Evolutionary conservation across 177 flowering plant genomes (phyloP).

Genomic region (Telopea speciosissima): DNA sequence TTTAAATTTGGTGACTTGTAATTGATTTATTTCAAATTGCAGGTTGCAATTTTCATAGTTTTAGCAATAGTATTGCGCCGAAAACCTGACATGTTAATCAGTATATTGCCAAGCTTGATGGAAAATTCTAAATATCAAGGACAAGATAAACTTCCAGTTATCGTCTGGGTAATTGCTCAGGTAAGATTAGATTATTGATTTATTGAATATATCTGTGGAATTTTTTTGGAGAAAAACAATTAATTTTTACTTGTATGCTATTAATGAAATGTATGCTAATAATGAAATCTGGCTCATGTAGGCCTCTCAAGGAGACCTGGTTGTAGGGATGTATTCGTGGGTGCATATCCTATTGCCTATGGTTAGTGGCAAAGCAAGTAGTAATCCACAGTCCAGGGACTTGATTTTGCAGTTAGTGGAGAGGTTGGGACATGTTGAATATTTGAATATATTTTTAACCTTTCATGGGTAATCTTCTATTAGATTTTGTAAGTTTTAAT

Average conservation of each 20-base stretch:
- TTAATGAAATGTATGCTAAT: slow-evolving; percentile 1
- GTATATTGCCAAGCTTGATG: slow-evolving; percentile 51
- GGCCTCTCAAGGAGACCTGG: slow-evolving; percentile 64
- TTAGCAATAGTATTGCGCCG: slow-evolving; percentile 68
- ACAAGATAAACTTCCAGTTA: slow-evolving; percentile 78
- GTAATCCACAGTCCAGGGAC: slow-evolving; percentile 83
- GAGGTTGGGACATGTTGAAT: slow-evolving; percentile 39
- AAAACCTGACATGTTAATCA: slow-evolving; percentile 68
- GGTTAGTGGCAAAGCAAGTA: slow-evolving; percentile 47
- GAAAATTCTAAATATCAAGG: slow-evolving; percentile 73
- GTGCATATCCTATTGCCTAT: slow-evolving; percentile 61
- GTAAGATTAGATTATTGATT: slow-evolving; percentile 18
- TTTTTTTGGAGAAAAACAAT: neutral
- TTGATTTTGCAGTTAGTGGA: slow-evolving; percentile 78
- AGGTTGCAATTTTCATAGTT: slow-evolving; percentile 90
- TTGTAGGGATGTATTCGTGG: slow-evolving; percentile 70
- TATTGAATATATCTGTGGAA: neutral
- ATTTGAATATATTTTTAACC: slow-evolving; percentile 1
- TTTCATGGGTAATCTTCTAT: neutral
- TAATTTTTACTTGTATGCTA: neutral
- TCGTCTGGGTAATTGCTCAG: slow-evolving; percentile 74
- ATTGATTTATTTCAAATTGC: slow-evolving; percentile 15
- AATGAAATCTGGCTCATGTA: slow-evolving; percentile 17
- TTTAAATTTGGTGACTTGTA: neutral
- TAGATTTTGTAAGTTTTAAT: neutral